Evolutionary conservation across 352 stramenopile species (phyloP).

Genomic region (Phytophthora sp.): DNA sequence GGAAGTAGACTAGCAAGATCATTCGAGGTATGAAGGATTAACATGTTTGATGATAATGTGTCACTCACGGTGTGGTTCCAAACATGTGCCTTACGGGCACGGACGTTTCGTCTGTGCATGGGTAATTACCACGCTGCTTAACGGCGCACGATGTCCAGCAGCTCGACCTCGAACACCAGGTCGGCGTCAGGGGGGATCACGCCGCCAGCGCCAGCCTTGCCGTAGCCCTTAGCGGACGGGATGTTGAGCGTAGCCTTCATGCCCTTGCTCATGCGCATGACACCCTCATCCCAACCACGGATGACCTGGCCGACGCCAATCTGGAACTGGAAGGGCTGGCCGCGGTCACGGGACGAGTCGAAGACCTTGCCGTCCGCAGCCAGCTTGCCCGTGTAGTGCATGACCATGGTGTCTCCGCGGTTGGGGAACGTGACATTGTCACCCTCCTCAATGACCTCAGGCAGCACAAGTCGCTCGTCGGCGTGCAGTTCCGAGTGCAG

Average conservation of each 20-base stretch:
- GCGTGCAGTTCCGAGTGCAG: constrained; percentile 46
- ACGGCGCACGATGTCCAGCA: constrained; percentile 78
- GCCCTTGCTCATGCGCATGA: constrained; percentile 95
- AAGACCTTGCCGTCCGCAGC: constrained; percentile 70
- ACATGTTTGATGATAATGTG: constrained; percentile 5
- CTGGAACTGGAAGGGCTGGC: constrained; percentile 81
- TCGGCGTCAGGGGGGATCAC: constrained; percentile 93
- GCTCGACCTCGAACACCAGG: constrained; percentile 94
- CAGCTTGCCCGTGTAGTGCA: constrained; percentile 87
- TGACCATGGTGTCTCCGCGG: constrained; percentile 78
- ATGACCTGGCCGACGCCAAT: constrained; percentile 92
- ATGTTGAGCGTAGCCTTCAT: constrained; percentile 93
- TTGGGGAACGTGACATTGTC: constrained; percentile 70
- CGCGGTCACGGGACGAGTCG: constrained; percentile 78
- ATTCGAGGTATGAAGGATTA: constrained; percentile 1
- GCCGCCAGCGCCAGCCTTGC: constrained; percentile 74
- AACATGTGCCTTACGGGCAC: constrained; percentile 1
- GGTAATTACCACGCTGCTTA: constrained; percentile 5
- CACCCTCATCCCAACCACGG: constrained; percentile 95
- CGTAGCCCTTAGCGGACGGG: constrained; percentile 94
- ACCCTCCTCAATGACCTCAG: constrained; percentile 65
- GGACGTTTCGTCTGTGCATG: neutral
- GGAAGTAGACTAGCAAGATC: neutral
- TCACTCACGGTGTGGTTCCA: constrained; percentile 9
- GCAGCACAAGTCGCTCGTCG: constrained; percentile 74